Percentiles rank a stretch among this genome's conserved stretches.
Evolutionary conservation across 208 protist genomes (phyloP).

Genomic region (Trypanosoma mega): DNA sequence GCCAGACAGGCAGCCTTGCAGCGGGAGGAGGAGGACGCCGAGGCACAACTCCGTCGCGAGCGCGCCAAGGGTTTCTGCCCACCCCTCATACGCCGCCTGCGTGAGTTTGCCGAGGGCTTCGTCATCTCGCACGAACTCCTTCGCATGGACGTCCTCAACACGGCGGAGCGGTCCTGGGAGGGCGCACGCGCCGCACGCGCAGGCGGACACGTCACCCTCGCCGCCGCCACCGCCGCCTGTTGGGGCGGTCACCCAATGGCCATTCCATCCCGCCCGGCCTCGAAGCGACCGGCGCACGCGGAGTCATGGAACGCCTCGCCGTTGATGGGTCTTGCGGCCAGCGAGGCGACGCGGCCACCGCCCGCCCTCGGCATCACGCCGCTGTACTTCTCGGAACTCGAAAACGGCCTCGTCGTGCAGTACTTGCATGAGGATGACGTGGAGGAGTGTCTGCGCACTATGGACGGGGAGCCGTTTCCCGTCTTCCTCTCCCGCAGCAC

Average conservation of each 20-base stretch:
- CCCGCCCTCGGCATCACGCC: slow-evolving; percentile 30
- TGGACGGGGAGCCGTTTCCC: slow-evolving; percentile 28
- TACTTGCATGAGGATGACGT: slow-evolving; percentile 46
- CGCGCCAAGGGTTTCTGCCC: slow-evolving; percentile 40
- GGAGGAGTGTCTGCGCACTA: slow-evolving; percentile 33
- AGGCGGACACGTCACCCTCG: slow-evolving; percentile 3
- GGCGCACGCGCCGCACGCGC: neutral
- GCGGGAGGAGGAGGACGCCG: slow-evolving; percentile 30
- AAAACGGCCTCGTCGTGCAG: slow-evolving; percentile 55
- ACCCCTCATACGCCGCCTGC: slow-evolving; percentile 49
- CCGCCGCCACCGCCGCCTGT: neutral
- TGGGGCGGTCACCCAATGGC: neutral
- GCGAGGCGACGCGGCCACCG: no score
- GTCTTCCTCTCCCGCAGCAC: slow-evolving; percentile 47
- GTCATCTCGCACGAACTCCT: slow-evolving; percentile 64
- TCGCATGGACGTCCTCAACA: slow-evolving; percentile 52
- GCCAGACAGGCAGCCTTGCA: slow-evolving; percentile 25
- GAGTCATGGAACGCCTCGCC: neutral
- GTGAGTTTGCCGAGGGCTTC: slow-evolving; percentile 69
- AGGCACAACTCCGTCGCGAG: slow-evolving; percentile 25
- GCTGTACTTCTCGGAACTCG: slow-evolving; percentile 59
- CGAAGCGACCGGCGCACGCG: no score
- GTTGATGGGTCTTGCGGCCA: neutral
- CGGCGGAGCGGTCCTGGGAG: slow-evolving; percentile 4
- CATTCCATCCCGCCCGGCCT: no score